Evolutionary conservation across 805 yeast species (phyloP).

Genomic region (Metschnikowia gruessii): DNA sequence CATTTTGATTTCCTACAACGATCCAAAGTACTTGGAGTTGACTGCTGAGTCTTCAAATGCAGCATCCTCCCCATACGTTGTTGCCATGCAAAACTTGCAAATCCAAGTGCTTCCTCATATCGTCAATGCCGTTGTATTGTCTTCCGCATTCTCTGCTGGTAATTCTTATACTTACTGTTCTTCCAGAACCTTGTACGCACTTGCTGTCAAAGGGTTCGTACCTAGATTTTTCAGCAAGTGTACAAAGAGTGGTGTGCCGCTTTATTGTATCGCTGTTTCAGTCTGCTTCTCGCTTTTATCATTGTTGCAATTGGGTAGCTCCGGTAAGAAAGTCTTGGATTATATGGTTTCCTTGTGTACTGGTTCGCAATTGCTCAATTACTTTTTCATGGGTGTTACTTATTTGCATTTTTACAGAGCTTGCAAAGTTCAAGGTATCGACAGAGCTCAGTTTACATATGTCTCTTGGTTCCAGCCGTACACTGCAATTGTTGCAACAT

Average conservation of each 20-base stretch:
- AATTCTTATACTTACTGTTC: constrained; percentile 23
- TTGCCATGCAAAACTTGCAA: constrained; percentile 22
- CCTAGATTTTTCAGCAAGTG: constrained; percentile 19
- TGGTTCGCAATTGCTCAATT: constrained; percentile 23
- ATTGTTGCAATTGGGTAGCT: constrained; percentile 20
- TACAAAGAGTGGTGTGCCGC: constrained; percentile 20
- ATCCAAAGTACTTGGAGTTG: constrained; percentile 18
- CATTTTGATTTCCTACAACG: constrained; percentile 30
- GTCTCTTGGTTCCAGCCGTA: constrained; percentile 45
- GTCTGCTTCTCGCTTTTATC: constrained; percentile 21
- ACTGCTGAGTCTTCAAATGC: constrained; percentile 17
- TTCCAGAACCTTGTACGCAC: constrained; percentile 21
- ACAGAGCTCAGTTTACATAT: constrained; percentile 39
- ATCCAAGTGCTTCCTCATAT: constrained; percentile 20
- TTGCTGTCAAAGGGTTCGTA: constrained; percentile 20
- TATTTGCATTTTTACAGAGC: constrained; percentile 24
- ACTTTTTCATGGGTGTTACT: constrained; percentile 20
- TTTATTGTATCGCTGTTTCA: constrained; percentile 21
- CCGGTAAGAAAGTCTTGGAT: constrained; percentile 18
- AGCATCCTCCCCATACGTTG: constrained; percentile 23
- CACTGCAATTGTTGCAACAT: constrained; percentile 31
- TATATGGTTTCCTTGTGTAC: constrained; percentile 24
- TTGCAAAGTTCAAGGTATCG: constrained; percentile 25
- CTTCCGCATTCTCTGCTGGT: constrained; percentile 23
- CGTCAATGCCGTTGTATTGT: constrained; percentile 19